Percentiles rank a stretch among this genome's conserved stretches.
phyloP scores from a whole-genome alignment of 345 rosid species.

The Balakata baccata region DNA sequence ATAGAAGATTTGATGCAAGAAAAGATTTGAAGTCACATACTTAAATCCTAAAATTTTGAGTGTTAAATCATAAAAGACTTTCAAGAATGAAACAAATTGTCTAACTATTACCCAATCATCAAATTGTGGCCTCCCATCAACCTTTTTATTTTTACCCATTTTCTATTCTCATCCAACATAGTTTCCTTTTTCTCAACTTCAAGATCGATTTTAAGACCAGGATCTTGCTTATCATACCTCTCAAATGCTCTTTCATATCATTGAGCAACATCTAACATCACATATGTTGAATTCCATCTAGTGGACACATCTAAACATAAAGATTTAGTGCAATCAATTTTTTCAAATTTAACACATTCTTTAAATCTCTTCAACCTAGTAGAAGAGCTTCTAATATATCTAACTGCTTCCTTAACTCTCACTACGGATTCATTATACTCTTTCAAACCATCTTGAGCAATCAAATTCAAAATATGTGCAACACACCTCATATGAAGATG shows the following conservation, averaged over 20 bases:
- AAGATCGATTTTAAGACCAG: too few species aligned
- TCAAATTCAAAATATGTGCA: neutral
- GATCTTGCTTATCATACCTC: neutral
- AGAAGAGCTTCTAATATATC: neutral
- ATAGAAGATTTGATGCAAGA: too few species aligned
- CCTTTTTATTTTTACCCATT: too few species aligned
- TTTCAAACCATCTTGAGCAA: neutral
- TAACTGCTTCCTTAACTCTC: neutral
- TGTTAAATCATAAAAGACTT: too few species aligned
- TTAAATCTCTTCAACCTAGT: neutral
- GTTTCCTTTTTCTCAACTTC: too few species aligned
- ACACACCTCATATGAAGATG: neutral
- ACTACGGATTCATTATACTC: neutral
- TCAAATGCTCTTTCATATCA: neutral
- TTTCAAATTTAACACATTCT: neutral
- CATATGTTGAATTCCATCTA: conserved; percentile 1
- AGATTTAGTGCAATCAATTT: neutral
- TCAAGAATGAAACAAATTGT: too few species aligned
- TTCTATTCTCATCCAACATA: too few species aligned
- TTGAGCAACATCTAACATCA: neutral
- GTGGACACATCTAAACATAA: neutral
- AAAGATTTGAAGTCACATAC: too few species aligned
- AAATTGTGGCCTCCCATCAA: too few species aligned
- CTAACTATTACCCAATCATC: too few species aligned
- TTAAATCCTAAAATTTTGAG: too few species aligned